A percentile compares a stretch with the other conserved stretches of the same genome.
These are phyloP conservation scores for Coemansia umbellata DNA, from an alignment of 192 early-diverging fungal genomes.

Conservation along the genomic window DNA sequence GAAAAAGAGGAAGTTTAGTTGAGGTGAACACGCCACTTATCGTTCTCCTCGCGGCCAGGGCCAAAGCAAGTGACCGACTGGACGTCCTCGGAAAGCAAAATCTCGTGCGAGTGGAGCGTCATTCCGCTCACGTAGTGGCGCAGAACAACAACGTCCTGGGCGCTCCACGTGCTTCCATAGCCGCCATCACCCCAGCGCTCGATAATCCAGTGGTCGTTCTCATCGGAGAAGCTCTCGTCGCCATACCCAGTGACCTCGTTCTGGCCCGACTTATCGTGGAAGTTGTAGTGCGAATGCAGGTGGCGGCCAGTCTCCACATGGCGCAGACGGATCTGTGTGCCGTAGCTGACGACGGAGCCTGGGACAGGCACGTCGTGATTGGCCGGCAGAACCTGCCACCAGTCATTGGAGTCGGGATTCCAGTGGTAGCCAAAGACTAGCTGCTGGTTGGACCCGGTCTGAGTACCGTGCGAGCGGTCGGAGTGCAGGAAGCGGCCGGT, in stretches of 20 bases:
- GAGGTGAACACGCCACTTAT: constrained; percentile 50
- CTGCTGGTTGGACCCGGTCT: constrained; percentile 55
- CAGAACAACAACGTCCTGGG: constrained; percentile 44
- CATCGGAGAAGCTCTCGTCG: constrained; percentile 46
- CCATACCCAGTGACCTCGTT: constrained; percentile 58
- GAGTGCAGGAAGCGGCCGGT: constrained; percentile 55
- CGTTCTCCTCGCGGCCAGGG: constrained; percentile 53
- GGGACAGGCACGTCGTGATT: constrained; percentile 34
- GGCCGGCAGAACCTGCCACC: constrained; percentile 56
- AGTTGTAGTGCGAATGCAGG: constrained; percentile 56
- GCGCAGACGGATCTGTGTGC: constrained; percentile 52
- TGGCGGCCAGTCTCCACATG: constrained; percentile 52
- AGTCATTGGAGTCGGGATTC: constrained; percentile 38
- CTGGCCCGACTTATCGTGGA: constrained; percentile 47
- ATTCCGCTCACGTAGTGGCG: constrained; percentile 52
- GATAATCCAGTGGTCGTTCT: constrained; percentile 58
- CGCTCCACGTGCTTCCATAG: constrained; percentile 50
- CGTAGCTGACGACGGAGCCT: constrained; percentile 45
- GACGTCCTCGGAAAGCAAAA: constrained; percentile 34
- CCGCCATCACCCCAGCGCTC: constrained; percentile 50
- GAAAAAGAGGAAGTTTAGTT: constrained; percentile 4
- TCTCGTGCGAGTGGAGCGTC: constrained; percentile 50
- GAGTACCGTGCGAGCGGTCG: constrained; percentile 38
- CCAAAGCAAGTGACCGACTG: constrained; percentile 55
- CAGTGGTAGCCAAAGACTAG: constrained; percentile 53